Conservation (phyloP, 768 basidiomycete species). For the Rhodotorula paludigena region DNA sequence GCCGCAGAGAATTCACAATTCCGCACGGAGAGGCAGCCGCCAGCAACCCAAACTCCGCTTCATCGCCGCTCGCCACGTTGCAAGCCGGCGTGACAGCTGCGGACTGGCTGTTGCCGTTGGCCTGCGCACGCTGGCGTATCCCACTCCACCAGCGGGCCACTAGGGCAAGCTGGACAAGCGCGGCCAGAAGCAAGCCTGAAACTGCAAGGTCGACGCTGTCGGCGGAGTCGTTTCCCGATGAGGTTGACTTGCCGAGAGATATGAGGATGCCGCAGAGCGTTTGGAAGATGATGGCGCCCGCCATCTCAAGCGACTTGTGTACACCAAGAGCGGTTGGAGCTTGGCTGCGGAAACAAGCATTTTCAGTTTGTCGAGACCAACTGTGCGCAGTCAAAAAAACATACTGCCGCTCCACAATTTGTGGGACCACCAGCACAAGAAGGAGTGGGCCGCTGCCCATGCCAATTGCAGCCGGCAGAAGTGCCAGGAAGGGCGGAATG, state of each 20-base stretch:
- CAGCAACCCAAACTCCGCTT: background rate
- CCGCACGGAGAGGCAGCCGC: background rate
- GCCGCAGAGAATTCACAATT: background rate
- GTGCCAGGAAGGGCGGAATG: constrained; percentile 9
- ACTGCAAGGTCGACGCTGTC: background rate
- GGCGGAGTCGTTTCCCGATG: background rate
- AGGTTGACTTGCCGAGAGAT: background rate
- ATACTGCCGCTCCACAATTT: constrained; percentile 12
- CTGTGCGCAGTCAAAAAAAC: background rate
- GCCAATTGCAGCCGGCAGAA: constrained; percentile 10
- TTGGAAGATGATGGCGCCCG: constrained; percentile 23
- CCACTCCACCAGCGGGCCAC: constrained; percentile 6
- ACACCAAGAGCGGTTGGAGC: constrained; percentile 22
- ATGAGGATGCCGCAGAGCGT: constrained; percentile 9
- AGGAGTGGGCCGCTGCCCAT: constrained; percentile 25
- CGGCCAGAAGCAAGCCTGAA: background rate
- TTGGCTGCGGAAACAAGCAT: constrained; percentile 7
- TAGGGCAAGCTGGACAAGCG: constrained; percentile 15
- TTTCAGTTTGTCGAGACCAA: background rate
- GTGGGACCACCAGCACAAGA: constrained; percentile 25
- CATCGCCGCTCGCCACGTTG: background rate
- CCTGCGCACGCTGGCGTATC: constrained; percentile 1
- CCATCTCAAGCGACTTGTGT: constrained; percentile 33
- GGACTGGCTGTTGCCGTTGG: no score
- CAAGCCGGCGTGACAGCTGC: no score